Evolutionary conservation across 805 yeast genomes (phyloP), one percentile per base, ranked within the genome.

Genomic region (Candida maris): DNA sequence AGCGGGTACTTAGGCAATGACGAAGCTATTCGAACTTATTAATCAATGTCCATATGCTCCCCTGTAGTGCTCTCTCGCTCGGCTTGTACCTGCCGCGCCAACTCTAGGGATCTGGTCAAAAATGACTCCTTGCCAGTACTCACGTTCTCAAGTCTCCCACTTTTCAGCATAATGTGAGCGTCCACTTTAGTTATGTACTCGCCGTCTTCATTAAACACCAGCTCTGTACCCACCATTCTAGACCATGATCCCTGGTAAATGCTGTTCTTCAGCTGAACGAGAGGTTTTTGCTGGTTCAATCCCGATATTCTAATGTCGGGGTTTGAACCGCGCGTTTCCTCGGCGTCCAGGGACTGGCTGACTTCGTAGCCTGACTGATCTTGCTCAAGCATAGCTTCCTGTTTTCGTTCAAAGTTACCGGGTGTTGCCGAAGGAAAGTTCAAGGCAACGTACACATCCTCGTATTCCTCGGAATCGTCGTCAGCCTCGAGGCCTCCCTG

Each of bases 211-310:
- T 63, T 56, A 43, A 61, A 60, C 1, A 62, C 56, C 27, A 63
- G 33, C 34, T 63, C 96, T 0, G 94, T 83, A 0, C 97, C 97
- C 1, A 85, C 80, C 3, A 86, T 59, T 37, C 73, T 73, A 28
- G 71, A 68, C 96, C 97, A 89, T 16, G 68, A 63, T 2, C 95
- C 93, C 57, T 78, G 76, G 55, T 77, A 86, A 4, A 85, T 59
- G 25, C 71, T 67, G 34, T 72, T 70, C 27, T 81, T 81, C 10
- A 78, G 62, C 48, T 73, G 77, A 29, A 80, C 67, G 15, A 79
- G 52, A 4, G 89, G 88, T 21, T 61, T 60, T 15, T 68, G 66
- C 9, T 70, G 62, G 15, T 77, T 75, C 18, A 82, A 52, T 0
- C 82, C 85, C 13, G 81, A 68, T 10, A 73, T 54, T 42, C 77